Evolutionary conservation across 2,329 filamentous ascomycete species (phyloP).

Genomic region (Hymenoscyphus salicellus): DNA sequence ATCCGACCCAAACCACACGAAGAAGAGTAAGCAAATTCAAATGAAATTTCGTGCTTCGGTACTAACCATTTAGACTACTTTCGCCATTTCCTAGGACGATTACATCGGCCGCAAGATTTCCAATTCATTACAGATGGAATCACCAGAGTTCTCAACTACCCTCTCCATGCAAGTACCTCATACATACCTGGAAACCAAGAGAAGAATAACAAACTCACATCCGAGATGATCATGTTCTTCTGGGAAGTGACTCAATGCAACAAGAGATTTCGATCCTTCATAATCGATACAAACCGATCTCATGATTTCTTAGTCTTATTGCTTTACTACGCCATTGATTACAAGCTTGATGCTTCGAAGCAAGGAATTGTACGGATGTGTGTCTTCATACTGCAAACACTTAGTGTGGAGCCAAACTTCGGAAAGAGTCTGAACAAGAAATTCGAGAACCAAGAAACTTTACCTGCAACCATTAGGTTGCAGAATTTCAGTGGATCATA

Average conservation of each 20-base stretch:
- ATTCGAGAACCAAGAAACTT: constrained; percentile 83
- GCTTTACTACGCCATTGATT: constrained; percentile 88
- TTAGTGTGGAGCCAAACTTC: constrained; percentile 90
- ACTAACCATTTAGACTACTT: constrained; percentile 61
- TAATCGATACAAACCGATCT: constrained; percentile 89
- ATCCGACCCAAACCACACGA: constrained; percentile 57
- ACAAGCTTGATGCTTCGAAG: constrained; percentile 79
- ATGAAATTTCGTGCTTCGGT: neutral
- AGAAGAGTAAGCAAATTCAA: constrained; percentile 55
- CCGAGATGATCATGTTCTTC: constrained; percentile 94
- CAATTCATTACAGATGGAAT: constrained; percentile 96
- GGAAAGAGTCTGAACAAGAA: constrained; percentile 83
- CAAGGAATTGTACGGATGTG: constrained; percentile 96
- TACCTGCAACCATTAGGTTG: constrained; percentile 78
- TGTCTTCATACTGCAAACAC: constrained; percentile 90
- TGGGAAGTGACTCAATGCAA: constrained; percentile 98
- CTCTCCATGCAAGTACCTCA: constrained; percentile 81
- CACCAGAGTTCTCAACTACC: constrained; percentile 87
- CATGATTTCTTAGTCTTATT: constrained; percentile 91
- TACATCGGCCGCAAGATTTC: constrained; percentile 93
- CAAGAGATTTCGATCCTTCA: constrained; percentile 92
- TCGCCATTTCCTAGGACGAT: constrained; percentile 73
- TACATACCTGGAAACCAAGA: constrained; percentile 80
- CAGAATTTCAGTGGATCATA: constrained; percentile 84
- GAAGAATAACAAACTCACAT: constrained; percentile 77